Evolutionary conservation across 2,329 filamentous ascomycete species (phyloP).

Genomic region (Diaporthe ampelina): DNA sequence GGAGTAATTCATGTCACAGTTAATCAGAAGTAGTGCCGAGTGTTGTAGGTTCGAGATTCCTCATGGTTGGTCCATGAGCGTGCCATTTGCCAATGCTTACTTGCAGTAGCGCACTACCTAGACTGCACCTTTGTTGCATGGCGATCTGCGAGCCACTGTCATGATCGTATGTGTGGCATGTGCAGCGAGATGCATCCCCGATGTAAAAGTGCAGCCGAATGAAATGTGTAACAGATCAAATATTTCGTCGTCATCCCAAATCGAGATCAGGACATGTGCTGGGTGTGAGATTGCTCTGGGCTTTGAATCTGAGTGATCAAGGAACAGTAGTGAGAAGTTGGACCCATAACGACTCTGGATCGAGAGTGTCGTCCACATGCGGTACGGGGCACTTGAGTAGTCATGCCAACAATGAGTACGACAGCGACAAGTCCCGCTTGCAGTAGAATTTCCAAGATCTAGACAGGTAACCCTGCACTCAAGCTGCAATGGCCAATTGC

Average conservation of each 20-base stretch:
- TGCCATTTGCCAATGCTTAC: not conserved
- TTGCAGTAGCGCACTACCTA: not conserved
- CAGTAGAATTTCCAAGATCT: not conserved
- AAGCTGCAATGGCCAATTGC: not conserved
- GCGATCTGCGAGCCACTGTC: not conserved
- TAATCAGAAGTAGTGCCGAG: not conserved
- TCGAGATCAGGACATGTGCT: not conserved
- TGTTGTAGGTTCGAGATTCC: not conserved
- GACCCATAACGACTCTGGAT: not conserved
- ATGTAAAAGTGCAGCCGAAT: not conserved
- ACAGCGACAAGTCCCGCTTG: not conserved
- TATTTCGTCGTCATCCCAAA: not conserved
- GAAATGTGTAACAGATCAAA: not conserved
- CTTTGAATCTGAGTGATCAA: not conserved
- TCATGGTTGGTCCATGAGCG: not conserved
- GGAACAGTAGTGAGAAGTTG: not conserved
- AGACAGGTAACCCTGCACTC: not conserved
- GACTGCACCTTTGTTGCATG: not conserved
- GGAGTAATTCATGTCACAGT: not conserved
- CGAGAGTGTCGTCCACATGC: not conserved
- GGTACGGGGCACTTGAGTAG: not conserved
- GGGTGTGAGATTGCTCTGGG: not conserved
- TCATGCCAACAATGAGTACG: not conserved
- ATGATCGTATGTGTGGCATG: not conserved
- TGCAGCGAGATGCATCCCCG: not conserved